phyloP scores from a whole-genome alignment of 2,329 filamentous ascomycete species.

The Cladosporium oxysporum region DNA sequence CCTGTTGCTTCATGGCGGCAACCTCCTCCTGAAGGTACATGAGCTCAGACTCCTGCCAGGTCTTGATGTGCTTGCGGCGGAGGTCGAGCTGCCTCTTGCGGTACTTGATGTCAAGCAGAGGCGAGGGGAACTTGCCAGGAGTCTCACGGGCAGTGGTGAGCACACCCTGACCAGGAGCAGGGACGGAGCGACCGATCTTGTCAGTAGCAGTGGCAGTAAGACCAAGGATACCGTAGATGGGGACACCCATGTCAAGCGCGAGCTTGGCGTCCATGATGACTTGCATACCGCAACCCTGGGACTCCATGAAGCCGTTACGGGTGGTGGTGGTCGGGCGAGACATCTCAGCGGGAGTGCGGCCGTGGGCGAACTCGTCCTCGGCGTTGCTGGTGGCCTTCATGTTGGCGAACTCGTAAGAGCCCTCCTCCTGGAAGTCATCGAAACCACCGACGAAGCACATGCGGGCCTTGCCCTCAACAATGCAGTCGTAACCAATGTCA shows the following conservation, averaged over 20 bases:
- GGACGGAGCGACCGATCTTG: slow-evolving; percentile 97
- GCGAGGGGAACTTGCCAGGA: slow-evolving; percentile 88
- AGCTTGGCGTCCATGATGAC: slow-evolving; percentile 97
- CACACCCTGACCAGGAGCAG: slow-evolving; percentile 94
- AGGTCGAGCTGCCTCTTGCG: slow-evolving; percentile 91
- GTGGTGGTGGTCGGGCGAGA: slow-evolving; percentile 96
- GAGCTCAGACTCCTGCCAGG: slow-evolving; percentile 94
- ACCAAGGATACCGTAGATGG: slow-evolving; percentile 92
- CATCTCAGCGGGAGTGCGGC: slow-evolving; percentile 95
- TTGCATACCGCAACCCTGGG: slow-evolving; percentile 96
- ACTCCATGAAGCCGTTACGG: slow-evolving; percentile 98
- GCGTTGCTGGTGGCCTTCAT: slow-evolving; percentile 99
- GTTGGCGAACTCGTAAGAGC: slow-evolving; percentile 99
- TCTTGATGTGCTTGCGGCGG: slow-evolving; percentile 89
- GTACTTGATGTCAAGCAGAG: slow-evolving; percentile 96
- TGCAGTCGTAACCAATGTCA: slow-evolving; percentile 97
- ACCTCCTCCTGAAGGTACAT: slow-evolving; percentile 92
- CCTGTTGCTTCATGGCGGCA: slow-evolving; percentile 82
- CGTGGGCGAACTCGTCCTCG: slow-evolving; percentile 92
- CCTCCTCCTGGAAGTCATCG: slow-evolving; percentile 98
- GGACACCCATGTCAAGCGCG: slow-evolving; percentile 96
- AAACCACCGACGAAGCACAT: slow-evolving; percentile 98
- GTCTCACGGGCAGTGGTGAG: slow-evolving; percentile 92
- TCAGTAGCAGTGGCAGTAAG: slow-evolving; percentile 95
- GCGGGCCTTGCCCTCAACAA: slow-evolving; percentile 95